A percentile compares a stretch with the other conserved stretches of the same genome.
phyloP scores from a whole-genome alignment of 2,329 filamentous ascomycete species.

The Rhynchosporium agropyri region DNA sequence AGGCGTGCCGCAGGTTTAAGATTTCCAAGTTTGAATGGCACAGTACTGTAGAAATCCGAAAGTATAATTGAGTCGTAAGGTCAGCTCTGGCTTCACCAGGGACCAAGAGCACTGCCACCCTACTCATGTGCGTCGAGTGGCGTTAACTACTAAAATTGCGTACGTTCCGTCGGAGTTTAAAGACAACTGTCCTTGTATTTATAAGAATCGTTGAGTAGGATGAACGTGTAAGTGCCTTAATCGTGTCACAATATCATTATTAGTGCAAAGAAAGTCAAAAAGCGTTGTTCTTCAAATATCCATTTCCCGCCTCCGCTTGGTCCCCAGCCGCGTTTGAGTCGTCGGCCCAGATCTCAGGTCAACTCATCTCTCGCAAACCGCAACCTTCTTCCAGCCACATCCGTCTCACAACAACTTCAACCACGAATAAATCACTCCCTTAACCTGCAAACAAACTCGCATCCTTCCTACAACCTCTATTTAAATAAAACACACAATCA shows the following conservation, averaged over 20 bases:
- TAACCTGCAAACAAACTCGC: conserved; percentile 21
- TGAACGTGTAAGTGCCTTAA: background rate
- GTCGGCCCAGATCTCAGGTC: background rate
- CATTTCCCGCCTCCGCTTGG: conserved; percentile 13
- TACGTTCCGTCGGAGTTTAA: background rate
- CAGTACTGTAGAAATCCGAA: too few relatives aligned
- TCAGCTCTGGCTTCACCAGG: too few relatives aligned
- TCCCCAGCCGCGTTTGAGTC: background rate
- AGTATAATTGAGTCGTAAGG: too few relatives aligned
- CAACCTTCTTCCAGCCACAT: conserved; percentile 8
- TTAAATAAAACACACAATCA: conserved; percentile 25
- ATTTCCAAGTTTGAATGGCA: too few relatives aligned
- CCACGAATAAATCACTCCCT: conserved; percentile 4
- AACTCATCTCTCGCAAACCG: conserved; percentile 7
- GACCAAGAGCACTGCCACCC: conserved; percentile 9
- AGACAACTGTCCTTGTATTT: background rate
- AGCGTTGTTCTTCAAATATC: conserved; percentile 15
- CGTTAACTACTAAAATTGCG: conserved; percentile 3
- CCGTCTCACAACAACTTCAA: conserved; percentile 9
- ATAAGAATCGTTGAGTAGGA: background rate
- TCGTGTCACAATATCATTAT: background rate
- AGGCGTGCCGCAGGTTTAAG: too few relatives aligned
- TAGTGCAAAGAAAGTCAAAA: conserved; percentile 2
- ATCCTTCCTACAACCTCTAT: conserved; percentile 13
- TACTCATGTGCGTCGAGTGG: conserved; percentile 8